Base-by-base conservation (phyloP, 2,329 filamentous ascomycete genomes). In the Diplodia sapinea region DNA sequence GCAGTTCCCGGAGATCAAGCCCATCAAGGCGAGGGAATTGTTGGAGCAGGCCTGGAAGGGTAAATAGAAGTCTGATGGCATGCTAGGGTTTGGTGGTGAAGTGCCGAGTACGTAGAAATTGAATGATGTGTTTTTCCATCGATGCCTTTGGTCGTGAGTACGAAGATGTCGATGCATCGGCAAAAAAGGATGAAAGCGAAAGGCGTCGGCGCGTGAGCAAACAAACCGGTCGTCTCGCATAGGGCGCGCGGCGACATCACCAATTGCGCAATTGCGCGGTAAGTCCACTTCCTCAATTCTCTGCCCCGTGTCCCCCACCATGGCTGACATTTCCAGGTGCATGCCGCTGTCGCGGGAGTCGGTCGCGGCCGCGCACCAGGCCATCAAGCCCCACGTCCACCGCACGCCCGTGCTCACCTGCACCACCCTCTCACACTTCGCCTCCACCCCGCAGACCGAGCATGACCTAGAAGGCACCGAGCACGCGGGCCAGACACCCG, bases 371-470 rank as follows among this genome's bases (percentile, higher is more conserved):
- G 94, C 94, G 4, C 90, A 93, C 81, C 79, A 83, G 56, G 84
- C 92, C 62, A 93, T 98, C 77, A 84, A 87, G 74, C 84, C 86
- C 0, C 87, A 92, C 80, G 87, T 98, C 76, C 92, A 97, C 82
- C 85, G 83, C 73, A 98, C 94, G 8, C 93, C 94, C 2, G 88
- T 96, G 33, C 83, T 94, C 9, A 96, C 93, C 67, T 93, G 89
- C 79, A 84, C 84, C 23, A 94, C 92, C 0, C 85, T 98, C 69
- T 87, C 90, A 73, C 78, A 75, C 13, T 82, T 97, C 69, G 93
- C 93, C 17, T 96, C 91, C 2, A 89, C 87, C 26, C 87, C 91
- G 8, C 89, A 91, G 71, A 78, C 83, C 0, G 65, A 80, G 2
- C 81, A 83, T 4, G 82, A 85, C 4, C 81, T 91, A 0, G 73